Base-by-base conservation (phyloP, 2,329 filamentous ascomycete species). In the Colletotrichum karsti region DNA sequence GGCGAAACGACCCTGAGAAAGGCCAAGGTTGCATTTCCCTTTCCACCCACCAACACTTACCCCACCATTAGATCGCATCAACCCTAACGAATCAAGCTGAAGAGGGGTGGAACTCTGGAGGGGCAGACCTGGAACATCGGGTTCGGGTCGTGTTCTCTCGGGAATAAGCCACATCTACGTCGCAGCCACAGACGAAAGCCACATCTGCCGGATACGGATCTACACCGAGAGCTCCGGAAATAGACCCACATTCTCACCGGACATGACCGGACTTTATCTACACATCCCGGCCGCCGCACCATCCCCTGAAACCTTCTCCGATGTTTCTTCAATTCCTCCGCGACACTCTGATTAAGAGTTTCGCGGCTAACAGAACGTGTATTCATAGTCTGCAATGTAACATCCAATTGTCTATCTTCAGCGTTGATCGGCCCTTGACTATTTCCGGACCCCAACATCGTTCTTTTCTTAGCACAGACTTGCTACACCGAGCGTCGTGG, bases 11-110 rank as follows among this genome's bases (percentile, higher is more conserved):
- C 44, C 33, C 39, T 39, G 53, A 65, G 65, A 62, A 66, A 66
- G 63, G 63, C 63, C 63, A 66, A 66, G 57, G 63, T 66, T 66
- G 63, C 57, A 62, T 56, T 55, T 62, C 41, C 46, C 60, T 60
- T 59, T 30, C 63, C 50, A 50, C 41, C 41, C 33, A 44, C 9
- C 35, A 13, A 53, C 26, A n/a, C 8, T 46, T 24, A 46, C 64
- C 64, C 64, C 60, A 58, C 64, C 60, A 67, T 51, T 30, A 33
- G 50, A 55, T 55, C 50, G 50, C 54, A 53, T 53, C 46, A 62
- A 62, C 26, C 48, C 58, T 44, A 58, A 57, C 63, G 63, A 66
- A 66, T 66, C 63, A 66, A 50, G 63, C 20, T 22, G 63, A 37
- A 50, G 61, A 41, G 24, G 53, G 39, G 37, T 6, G 46, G 46